Evolutionary conservation across 2,329 filamentous ascomycete species (phyloP), one percentile per base, ranked within the genome.

Genomic region (Fusarium gaditjirri): DNA sequence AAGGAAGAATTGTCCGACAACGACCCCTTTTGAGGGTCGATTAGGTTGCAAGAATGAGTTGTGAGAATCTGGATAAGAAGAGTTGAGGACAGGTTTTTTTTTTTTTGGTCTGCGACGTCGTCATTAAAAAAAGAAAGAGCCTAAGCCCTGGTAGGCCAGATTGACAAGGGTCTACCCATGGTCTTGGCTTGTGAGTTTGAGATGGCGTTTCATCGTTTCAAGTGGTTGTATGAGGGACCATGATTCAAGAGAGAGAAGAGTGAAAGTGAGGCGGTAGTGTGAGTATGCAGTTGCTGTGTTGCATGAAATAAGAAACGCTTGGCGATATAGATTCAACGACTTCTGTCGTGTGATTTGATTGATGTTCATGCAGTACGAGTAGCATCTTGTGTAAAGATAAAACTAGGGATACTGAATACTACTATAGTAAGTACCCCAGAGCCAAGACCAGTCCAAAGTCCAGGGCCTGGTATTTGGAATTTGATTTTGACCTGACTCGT

Each of bases 161-260:
- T 63, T 70, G 59, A 71, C 65, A 63, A 58, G 56, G 70, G 65
- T 39, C 25, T 31, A 49, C 36, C 63, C 56, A 70, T 70, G 70
- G 52, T 44, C 42, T 66, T 50, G 46, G 60, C 70, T 68, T 59
- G 33, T 60, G 61, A 60, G 70, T 73, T 71, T 73, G 52, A 70
- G 47, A 57, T 61, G 57, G 65, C 39, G 67, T 73, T 71, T 73
- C 62, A 61, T 65, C 46, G 70, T 71, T 73, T 71, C 70, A 68
- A 33, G 38, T 60, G 35, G 47, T 60, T 42, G 46, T 49, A 21
- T n/a, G 29, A 52, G 42, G 31, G 35, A 47, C 41, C 39, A 19
- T 57, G 31, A 39, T 38, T 36, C 31, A 50, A 53, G 35, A 49
- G 46, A 17, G 43, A 54, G 49, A 47, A 44, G 39, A 39, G 16